Percentiles rank a stretch among this genome's conserved stretches.
Conservation (phyloP, 108 stramenopile genomes). For the Nitzschia inconspicua region DNA sequence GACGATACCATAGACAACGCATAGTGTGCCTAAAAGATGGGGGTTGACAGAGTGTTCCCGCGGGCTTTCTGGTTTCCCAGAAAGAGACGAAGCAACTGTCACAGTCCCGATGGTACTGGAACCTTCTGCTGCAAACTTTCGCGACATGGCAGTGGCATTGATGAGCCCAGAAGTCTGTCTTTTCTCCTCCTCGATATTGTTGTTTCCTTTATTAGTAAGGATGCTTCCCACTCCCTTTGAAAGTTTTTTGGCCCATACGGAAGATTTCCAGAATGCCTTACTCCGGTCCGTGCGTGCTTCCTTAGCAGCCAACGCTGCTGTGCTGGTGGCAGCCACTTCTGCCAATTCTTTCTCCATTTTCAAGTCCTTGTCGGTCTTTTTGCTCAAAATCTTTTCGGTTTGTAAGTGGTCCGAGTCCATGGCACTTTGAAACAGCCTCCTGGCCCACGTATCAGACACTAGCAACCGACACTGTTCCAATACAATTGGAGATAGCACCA, state of each 20-base stretch:
- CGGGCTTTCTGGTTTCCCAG: too few relatives aligned
- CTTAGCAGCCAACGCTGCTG: constrained; percentile 67
- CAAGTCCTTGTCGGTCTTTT: constrained; percentile 71
- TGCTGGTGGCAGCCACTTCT: constrained; percentile 43
- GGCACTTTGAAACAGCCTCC: constrained; percentile 58
- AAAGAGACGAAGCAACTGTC: constrained; percentile 16
- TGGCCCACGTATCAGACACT: constrained; percentile 59
- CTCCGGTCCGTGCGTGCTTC: constrained; percentile 76
- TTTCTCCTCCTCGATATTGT: constrained; percentile 20
- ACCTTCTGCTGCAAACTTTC: constrained; percentile 53
- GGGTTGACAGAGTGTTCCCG: too few relatives aligned
- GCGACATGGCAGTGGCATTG: constrained; percentile 63
- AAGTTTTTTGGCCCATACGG: constrained; percentile 74
- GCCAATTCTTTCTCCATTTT: constrained; percentile 69
- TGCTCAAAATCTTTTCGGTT: constrained; percentile 42
- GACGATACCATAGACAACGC: constrained; percentile 63
- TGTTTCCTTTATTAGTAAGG: constrained; percentile 21
- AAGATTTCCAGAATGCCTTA: constrained; percentile 70
- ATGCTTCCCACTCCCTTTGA: constrained; percentile 38
- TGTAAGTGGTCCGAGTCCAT: constrained; percentile 45
- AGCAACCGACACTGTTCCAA: constrained; percentile 68
- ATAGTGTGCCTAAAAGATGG: constrained; percentile 29
- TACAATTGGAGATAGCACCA: constrained; percentile 67
- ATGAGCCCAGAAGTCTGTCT: constrained; percentile 22
- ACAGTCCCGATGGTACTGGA: constrained; percentile 17